phyloP scores from a whole-genome alignment of 441 rosid genomes.

The Daphne laureola region DNA sequence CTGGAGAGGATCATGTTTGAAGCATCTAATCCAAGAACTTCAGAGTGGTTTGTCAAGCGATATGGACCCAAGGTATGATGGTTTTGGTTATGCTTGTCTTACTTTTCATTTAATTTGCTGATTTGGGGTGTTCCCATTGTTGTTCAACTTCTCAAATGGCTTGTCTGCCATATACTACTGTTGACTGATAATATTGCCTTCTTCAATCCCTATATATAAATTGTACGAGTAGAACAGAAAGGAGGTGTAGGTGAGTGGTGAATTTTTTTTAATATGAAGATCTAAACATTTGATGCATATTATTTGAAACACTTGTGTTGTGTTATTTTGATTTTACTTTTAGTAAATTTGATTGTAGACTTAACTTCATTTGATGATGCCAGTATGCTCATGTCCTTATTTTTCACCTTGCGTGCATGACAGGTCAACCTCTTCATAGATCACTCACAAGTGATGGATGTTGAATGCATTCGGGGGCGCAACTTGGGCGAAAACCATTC shows the following conservation, averaged over 20 bases:
- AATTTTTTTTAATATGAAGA: no score
- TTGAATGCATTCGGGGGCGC: conserved; percentile 74
- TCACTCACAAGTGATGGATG: conserved; percentile 77
- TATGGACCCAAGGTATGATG: conserved; percentile 69
- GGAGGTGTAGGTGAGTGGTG: no score
- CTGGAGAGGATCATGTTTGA: conserved; percentile 93
- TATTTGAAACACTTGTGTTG: no score
- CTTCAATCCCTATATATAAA: no score
- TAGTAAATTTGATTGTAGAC: no score
- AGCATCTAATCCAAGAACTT: conserved; percentile 57
- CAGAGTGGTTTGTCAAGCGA: conserved; percentile 74
- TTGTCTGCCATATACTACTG: neutral
- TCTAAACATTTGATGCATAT: no score
- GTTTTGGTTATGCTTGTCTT: neutral
- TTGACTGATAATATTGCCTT: no score
- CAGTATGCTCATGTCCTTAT: neutral
- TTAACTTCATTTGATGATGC: no score
- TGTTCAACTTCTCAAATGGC: conserved; percentile 8
- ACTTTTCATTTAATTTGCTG: neutral
- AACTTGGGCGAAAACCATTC: conserved; percentile 48
- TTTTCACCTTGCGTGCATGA: conserved; percentile 9
- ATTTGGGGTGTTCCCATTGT: neutral
- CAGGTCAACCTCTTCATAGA: conserved; percentile 94
- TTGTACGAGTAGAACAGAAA: no score
- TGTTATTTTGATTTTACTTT: no score